Evolutionary conservation across 1,284 basidiomycete genomes (phyloP).

Genomic region (Gastroboletus turbinatus): DNA sequence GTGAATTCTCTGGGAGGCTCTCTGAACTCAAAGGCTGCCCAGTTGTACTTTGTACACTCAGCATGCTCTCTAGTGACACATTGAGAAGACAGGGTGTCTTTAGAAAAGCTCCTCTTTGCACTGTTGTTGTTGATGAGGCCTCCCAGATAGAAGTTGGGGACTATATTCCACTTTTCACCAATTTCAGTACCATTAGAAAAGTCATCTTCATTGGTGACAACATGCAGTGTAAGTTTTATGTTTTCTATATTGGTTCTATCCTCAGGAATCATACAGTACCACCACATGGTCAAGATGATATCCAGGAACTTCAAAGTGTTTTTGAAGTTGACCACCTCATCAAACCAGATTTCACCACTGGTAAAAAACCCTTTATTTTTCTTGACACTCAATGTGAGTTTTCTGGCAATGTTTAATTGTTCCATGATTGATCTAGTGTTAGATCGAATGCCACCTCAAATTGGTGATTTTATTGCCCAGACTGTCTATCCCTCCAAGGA

Average conservation of each 20-base stretch:
- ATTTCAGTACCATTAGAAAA: conserved; percentile 29
- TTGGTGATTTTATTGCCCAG: conserved; percentile 70
- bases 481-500: conserved; percentile 53
- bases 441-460: conserved; percentile 78
- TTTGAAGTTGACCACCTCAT: conserved; percentile 55
- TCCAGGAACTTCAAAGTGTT: conserved; percentile 51
- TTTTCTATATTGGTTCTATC: neutral
- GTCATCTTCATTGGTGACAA: conserved; percentile 46
- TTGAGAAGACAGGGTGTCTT: conserved; percentile 37
- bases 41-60: conserved; percentile 54
- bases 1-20: conserved; percentile 29
- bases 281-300: conserved; percentile 56
- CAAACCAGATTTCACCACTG: conserved; percentile 17
- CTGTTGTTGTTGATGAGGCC: conserved; percentile 48
- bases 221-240: conserved; percentile 41
- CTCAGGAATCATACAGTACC: conserved; percentile 42
- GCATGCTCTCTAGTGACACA: conserved; percentile 58
- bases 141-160: conserved; percentile 47
- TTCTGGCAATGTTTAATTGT: neutral
- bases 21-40: conserved; percentile 26
- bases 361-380: conserved; percentile 39
- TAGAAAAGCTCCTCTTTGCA: conserved; percentile 32
- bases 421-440: conserved; percentile 2
- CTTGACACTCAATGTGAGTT: conserved; percentile 58
- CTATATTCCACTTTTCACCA: conserved; percentile 40